These are phyloP conservation scores for Sanghuangporus sanghuang DNA, from an alignment of 1,284 basidiomycete genomes.

Conservation along the genomic window DNA sequence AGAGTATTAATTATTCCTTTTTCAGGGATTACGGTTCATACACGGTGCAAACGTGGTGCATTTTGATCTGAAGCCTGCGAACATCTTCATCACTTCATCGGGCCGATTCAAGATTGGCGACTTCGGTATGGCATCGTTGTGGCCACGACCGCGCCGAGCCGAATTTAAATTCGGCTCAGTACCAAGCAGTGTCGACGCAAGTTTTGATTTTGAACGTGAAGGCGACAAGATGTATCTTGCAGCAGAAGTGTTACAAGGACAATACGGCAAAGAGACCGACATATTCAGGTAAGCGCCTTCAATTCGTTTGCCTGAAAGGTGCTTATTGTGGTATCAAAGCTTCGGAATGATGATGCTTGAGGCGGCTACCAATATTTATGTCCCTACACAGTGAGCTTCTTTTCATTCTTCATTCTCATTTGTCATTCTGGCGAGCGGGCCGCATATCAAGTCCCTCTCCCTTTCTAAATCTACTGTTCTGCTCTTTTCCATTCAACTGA, in stretches of 20 bases:
- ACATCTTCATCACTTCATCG: slow-evolving; percentile 87
- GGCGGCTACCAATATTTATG: slow-evolving; percentile 91
- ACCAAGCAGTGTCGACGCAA: slow-evolving; percentile 25
- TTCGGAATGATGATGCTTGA: slow-evolving; percentile 95
- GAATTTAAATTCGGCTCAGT: slow-evolving; percentile 26
- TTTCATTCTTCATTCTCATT: slow-evolving; percentile 8
- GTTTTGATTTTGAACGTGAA: slow-evolving; percentile 82
- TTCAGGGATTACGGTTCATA: slow-evolving; percentile 83
- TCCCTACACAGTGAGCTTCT: slow-evolving; percentile 87
- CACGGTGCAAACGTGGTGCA: slow-evolving; percentile 89
- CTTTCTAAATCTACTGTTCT: not conserved
- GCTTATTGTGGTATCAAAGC: slow-evolving; percentile 36
- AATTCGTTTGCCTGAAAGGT: slow-evolving; percentile 2
- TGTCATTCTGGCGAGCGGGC: not conserved
- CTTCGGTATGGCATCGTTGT: slow-evolving; percentile 93
- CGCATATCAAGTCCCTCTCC: not conserved
- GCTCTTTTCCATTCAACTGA: not conserved
- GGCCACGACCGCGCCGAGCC: slow-evolving; percentile 54
- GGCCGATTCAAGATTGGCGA: slow-evolving; percentile 97
- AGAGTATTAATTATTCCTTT: slow-evolving; percentile 11
- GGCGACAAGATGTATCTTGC: slow-evolving; percentile 98
- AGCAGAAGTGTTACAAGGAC: slow-evolving; percentile 92
- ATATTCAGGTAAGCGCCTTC: slow-evolving; percentile 78
- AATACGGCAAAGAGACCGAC: slow-evolving; percentile 91
- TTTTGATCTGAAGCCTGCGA: slow-evolving; percentile 97